Base-by-base conservation (phyloP, 768 basidiomycete genomes). In the Termitomyces sp. region DNA sequence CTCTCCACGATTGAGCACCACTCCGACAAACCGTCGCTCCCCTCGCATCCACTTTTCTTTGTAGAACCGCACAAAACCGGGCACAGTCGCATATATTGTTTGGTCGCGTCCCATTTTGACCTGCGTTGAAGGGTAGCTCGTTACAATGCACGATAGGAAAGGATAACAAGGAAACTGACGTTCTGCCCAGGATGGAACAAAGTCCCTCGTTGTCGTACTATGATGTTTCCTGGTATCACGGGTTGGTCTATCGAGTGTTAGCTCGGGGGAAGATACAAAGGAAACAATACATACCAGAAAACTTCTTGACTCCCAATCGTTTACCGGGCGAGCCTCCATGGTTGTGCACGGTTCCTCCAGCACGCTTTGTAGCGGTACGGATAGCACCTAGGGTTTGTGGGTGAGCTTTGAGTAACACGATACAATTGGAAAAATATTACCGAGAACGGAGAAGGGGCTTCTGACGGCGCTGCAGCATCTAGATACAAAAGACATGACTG, bases 61-160 rank as follows among this genome's bases (percentile, higher is more conserved):
- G 83, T 97, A 99, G 73, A 94, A 98, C 41, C 93, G 90, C 38
- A 99, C 91, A 66, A 82, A 93, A 12, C 97, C 97, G 0, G 96
- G 95, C 5, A 85, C 85, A 2, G 82, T 77, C 24, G 97, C 95
- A 65, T 87, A 98, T 53, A 99, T 78, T 1, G 97, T 98, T 72
- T 98, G 94, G 71, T 99, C 97, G 55, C 87, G 84, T 21, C 95
- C 97, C 68, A 92, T 87, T 60, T 83, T 84, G 52, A 98, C 93
- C 92, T 96, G 63, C 51, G 19, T 44, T 53, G 46, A 10, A n/a
- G 15, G 19, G 12, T n/a, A 17, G 38, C 55, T 40, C 37, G 55
- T 51, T 59, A 48, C 32, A 54, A 51, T 14, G 17, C 24, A 48
- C 7, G 15, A 2, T 24, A 5, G n/a, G 10, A 53, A 44, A 28